A percentile compares a stretch with the other conserved stretches of the same genome.
Conservation (phyloP, 2,329 filamentous ascomycete genomes). For the Colletotrichum sp. region DNA sequence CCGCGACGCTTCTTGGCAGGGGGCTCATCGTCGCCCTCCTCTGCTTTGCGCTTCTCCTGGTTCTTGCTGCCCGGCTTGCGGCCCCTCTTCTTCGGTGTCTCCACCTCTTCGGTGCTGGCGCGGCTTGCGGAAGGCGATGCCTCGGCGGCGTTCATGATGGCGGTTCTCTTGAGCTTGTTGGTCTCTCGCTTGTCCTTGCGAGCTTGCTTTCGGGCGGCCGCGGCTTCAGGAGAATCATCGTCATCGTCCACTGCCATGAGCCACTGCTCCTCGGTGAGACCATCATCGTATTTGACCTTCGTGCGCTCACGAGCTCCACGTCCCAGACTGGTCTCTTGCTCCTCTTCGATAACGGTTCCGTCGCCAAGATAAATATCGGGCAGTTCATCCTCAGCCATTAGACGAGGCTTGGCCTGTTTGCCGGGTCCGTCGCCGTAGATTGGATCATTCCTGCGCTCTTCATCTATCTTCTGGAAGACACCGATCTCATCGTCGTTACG, state of each 20-base stretch:
- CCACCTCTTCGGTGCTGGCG: constrained; percentile 79
- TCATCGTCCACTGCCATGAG: constrained; percentile 97
- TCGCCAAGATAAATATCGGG: constrained; percentile 94
- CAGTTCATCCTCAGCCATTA: constrained; percentile 86
- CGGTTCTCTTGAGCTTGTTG: constrained; percentile 72
- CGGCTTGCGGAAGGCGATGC: constrained; percentile 81
- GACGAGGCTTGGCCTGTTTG: constrained; percentile 72
- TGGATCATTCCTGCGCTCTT: constrained; percentile 69
- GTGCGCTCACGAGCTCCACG: constrained; percentile 95
- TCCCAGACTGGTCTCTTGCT: constrained; percentile 76
- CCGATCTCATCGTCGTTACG: constrained; percentile 81
- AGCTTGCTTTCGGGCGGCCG: constrained; percentile 87
- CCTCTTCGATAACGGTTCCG: constrained; percentile 79
- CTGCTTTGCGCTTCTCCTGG: constrained; percentile 86
- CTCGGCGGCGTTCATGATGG: constrained; percentile 40
- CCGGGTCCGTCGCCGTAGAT: constrained; percentile 72
- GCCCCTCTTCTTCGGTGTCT: constrained; percentile 81
- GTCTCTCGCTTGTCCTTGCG: constrained; percentile 79
- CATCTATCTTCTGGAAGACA: constrained; percentile 84
- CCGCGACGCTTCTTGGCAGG: constrained; percentile 80
- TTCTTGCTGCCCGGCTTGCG: constrained; percentile 76
- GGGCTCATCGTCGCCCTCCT: constrained; percentile 77
- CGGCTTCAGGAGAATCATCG: constrained; percentile 91
- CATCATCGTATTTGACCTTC: constrained; percentile 94
- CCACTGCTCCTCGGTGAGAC: constrained; percentile 98